A percentile compares a stretch with the other conserved stretches of the same genome.
phyloP scores from a whole-genome alignment of 2,329 filamentous ascomycete genomes.

The Chrysoporthe cubensis region DNA sequence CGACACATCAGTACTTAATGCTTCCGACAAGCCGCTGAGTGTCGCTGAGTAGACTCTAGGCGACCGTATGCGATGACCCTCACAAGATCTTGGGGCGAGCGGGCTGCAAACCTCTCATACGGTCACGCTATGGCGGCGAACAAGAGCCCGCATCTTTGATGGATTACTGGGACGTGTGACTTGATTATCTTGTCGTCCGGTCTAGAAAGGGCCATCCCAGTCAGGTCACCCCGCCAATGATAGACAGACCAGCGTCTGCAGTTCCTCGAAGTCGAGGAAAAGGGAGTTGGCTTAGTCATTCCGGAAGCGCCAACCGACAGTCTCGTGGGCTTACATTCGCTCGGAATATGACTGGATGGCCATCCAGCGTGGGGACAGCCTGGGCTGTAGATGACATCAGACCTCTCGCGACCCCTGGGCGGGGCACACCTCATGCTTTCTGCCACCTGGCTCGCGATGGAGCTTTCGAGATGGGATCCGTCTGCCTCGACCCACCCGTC shows the following conservation, averaged over 20 bases:
- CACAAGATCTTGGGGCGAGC: too few relatives aligned
- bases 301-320: background rate
- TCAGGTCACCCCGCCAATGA: too few relatives aligned
- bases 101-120: too few relatives aligned
- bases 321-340: constrained; percentile 22
- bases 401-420: background rate
- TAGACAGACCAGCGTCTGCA: background rate
- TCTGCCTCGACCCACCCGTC: background rate
- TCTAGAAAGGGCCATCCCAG: too few relatives aligned
- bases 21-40: too few relatives aligned
- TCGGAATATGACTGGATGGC: constrained; percentile 18
- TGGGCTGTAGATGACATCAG: constrained; percentile 18
- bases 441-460: background rate
- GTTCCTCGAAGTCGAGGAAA: background rate
- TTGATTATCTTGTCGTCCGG: background rate
- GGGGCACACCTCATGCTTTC: background rate
- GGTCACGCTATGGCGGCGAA: too few relatives aligned
- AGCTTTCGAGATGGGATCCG: background rate
- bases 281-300: constrained; percentile 2
- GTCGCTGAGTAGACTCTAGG: too few relatives aligned
- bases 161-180: too few relatives aligned
- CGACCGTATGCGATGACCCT: too few relatives aligned
- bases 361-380: constrained; percentile 5
- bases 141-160: too few relatives aligned
- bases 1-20: too few relatives aligned